A percentile compares a stretch with the other conserved stretches of the same genome.
Conservation (phyloP, 441 rosid species). For the Bocquillonia castaneifolia region DNA sequence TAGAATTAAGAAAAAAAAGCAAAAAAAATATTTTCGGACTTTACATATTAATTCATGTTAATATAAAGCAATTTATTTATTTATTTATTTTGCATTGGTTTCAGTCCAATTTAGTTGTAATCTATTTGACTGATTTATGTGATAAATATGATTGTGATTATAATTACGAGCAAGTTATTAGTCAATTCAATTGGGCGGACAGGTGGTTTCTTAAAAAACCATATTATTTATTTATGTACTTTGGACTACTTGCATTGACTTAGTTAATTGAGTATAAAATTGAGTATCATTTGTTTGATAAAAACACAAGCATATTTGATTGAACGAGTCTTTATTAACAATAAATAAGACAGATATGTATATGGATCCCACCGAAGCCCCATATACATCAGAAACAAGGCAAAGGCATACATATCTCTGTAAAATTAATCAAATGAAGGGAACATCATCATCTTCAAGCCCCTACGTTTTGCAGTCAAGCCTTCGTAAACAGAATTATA, state of each 20-base stretch:
- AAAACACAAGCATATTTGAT: background rate
- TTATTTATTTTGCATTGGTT: too few species aligned
- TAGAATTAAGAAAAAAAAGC: too few species aligned
- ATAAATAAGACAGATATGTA: slow-evolving; percentile 7
- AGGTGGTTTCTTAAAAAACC: too few species aligned
- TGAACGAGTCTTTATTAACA: slow-evolving; percentile 10
- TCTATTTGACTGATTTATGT: too few species aligned
- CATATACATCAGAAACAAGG: background rate
- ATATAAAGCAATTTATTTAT: too few species aligned
- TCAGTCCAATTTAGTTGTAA: too few species aligned
- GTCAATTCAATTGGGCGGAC: too few species aligned
- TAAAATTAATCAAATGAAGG: slow-evolving; percentile 60
- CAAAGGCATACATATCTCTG: background rate
- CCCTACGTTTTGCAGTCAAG: slow-evolving; percentile 26
- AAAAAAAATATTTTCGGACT: too few species aligned
- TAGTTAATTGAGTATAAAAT: background rate
- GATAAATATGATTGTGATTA: too few species aligned
- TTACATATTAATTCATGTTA: too few species aligned
- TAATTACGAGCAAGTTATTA: too few species aligned
- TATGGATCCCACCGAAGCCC: too few species aligned
- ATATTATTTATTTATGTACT: background rate
- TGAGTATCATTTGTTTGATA: background rate
- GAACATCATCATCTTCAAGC: slow-evolving; percentile 29
- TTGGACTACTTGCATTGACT: background rate
- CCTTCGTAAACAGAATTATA: slow-evolving; percentile 21